Base-by-base conservation (phyloP, 129 eudicot genomes). In the Flaveria linearis region DNA sequence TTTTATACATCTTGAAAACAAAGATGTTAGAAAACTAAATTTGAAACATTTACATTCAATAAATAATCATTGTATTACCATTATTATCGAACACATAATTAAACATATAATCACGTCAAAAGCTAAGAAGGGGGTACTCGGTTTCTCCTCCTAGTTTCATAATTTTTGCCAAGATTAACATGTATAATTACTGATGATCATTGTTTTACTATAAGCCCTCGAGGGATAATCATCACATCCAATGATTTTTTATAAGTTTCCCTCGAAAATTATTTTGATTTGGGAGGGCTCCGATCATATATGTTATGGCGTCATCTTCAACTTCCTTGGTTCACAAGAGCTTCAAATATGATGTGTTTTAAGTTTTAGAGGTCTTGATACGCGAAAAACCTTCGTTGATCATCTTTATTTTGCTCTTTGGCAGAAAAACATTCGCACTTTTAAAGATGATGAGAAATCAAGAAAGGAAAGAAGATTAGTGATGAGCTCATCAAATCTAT, bases 301-400 rank as follows among this genome's bases (percentile, higher is more conserved):
- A 33, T 33, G 39, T 33, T 33, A 33, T 33, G 39, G 39, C 39
- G 14, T 57, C 64, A 0, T 20, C 64, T 22, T 57, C 64, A 22
- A 9, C 30, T 57, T 22, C 15, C 0, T 9, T 0, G 7, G 23
- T 0, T 20, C 33, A 57, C 16, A 57, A 57, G 15, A 57, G 64
- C 64, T 57, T 57, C 64, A 22, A 6, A 10, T 57, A 57, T 57
- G 64, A 57, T 22, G 64, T 57, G 64, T 57, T 57, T 20, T 57
- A 22, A 57, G 36, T 57, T 57, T 9, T 56, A 56, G 63, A 56
- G 63, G 63, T 22, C 14, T 1, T 8, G 63, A 56, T 53, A 53
- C 61, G 3, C 61, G 61, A 1, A 55, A 55, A 53, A 55, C 8
- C 26, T n/a, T 55, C 12, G 33, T 57, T 57, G 30, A 57, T 22